Percentiles rank a stretch among this genome's conserved stretches.
These are phyloP conservation scores for Copromyces sp. DNA, from an alignment of 495 filamentous ascomycete genomes.

Conservation along the genomic window DNA sequence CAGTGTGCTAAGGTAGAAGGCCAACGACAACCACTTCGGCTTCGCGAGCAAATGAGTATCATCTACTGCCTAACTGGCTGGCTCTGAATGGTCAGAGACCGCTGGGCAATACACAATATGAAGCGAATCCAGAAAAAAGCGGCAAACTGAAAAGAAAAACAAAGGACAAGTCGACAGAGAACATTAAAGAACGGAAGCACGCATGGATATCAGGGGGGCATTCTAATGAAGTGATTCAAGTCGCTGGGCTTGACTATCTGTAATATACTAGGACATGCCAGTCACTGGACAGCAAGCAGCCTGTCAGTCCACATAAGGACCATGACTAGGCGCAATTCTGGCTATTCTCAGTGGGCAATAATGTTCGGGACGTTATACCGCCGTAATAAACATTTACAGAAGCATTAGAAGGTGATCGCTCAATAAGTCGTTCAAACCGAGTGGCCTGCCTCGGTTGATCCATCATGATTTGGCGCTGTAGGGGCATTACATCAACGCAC, in stretches of 20 bases:
- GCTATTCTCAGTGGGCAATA: not conserved
- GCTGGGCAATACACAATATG: not conserved
- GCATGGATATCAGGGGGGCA: not conserved
- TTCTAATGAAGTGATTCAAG: not conserved
- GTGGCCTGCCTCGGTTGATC: not conserved
- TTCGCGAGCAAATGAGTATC: not conserved
- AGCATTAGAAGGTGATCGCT: not conserved
- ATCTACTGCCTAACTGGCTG: not conserved
- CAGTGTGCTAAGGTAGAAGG: not conserved
- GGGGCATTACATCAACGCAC: not conserved
- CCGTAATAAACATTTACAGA: not conserved
- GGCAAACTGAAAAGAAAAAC: not conserved
- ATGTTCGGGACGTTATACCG: not conserved
- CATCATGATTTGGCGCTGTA: not conserved
- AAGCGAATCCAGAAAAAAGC: not conserved
- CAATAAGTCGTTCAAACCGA: not conserved
- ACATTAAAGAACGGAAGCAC: not conserved
- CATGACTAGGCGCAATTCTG: not conserved
- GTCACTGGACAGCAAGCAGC: not conserved
- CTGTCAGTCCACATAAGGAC: not conserved
- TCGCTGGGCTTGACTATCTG: not conserved
- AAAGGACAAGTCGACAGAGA: not conserved
- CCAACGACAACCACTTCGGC: not conserved
- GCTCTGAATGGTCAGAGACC: not conserved
- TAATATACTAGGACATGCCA: not conserved